Evolutionary conservation across 2,329 filamentous ascomycete genomes (phyloP), one percentile per base, ranked within the genome.

Genomic region (Penicillium decumbens): DNA sequence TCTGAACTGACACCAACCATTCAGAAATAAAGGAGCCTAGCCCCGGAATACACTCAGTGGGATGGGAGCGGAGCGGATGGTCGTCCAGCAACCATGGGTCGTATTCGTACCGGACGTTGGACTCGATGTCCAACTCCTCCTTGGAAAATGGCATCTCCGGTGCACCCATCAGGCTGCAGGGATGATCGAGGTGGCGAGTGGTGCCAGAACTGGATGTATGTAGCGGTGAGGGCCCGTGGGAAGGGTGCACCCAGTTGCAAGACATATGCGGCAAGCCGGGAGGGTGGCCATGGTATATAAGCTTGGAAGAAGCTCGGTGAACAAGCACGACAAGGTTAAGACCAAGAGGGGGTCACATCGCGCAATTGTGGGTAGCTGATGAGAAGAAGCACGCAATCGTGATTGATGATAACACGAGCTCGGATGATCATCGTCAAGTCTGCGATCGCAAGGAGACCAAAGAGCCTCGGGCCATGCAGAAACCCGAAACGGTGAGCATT

Each of bases 11-110:
- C 1, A 37, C 46, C 32, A 43, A 56, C 30, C 52, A 59, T 43
- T 56, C 50, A 4, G 49, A 32, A 5, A 66, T 20, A 18, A 59
- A 58, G 3, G 47, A 15, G 1, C 47, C 47, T 38, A 67, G 18
- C 2, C 61, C 63, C 1, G 67, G 66, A 43, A 62, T 58, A 49
- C 64, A 68, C 18, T 61, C 55, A 3, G 59, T 60, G 23, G 66
- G 66, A 55, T 65, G 53, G 1, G 63, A 63, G 15, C 67, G 66
- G 7, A 68, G 61, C 6, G 66, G 66, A 46, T 70, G 66, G 24
- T 69, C 66, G 13, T 69, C 65, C 1, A 68, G 49, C 15, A 70
- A 43, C 53, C 60, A 62, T 28, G 50, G 52, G 24, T 62, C 56
- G 41, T 63, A 63, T 42, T 64, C 59, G 33, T 56, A 50, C n/a